Percentiles rank a stretch among this genome's conserved stretches.
These are phyloP conservation scores for Coemansia sp. DNA, from an alignment of 192 early-diverging fungal genomes.

Conservation along the genomic window DNA sequence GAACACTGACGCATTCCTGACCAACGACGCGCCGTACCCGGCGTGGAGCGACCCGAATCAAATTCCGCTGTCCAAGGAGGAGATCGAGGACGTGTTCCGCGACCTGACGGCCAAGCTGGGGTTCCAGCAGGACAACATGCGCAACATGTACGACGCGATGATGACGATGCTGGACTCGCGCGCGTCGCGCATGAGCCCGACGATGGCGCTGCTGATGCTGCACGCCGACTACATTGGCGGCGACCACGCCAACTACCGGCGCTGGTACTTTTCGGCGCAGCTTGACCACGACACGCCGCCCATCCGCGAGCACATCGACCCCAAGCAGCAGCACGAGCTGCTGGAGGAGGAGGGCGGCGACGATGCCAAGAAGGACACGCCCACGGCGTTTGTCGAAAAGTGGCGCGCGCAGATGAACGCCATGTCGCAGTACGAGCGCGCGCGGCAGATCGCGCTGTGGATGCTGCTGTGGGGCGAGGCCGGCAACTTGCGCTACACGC, in stretches of 20 bases:
- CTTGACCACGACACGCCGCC: slow-evolving; percentile 63
- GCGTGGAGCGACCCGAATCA: slow-evolving; percentile 65
- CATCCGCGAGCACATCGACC: slow-evolving; percentile 54
- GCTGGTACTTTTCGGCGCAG: slow-evolving; percentile 82
- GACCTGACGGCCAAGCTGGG: slow-evolving; percentile 72
- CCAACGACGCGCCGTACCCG: slow-evolving; percentile 55
- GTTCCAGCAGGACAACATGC: slow-evolving; percentile 77
- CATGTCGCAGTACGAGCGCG: slow-evolving; percentile 71
- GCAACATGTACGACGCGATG: slow-evolving; percentile 75
- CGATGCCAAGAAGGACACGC: slow-evolving; percentile 47
- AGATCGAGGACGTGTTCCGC: slow-evolving; percentile 71
- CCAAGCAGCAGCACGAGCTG: slow-evolving; percentile 54
- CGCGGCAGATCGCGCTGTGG: slow-evolving; percentile 74
- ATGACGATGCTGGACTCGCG: slow-evolving; percentile 83
- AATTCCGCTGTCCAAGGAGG: slow-evolving; percentile 66
- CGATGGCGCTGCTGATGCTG: slow-evolving; percentile 70
- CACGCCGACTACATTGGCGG: slow-evolving; percentile 84
- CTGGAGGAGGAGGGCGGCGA: slow-evolving; percentile 46
- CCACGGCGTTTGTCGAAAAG: slow-evolving; percentile 59
- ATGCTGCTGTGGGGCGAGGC: slow-evolving; percentile 83
- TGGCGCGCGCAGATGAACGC: slow-evolving; percentile 74
- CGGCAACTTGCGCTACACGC: slow-evolving; percentile 70
- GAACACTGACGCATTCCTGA: slow-evolving; percentile 54
- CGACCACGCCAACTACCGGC: slow-evolving; percentile 79
- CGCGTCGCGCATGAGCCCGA: slow-evolving; percentile 72